Percentiles rank a stretch among this genome's conserved stretches.
phyloP scores from a whole-genome alignment of 345 rosid genomes.

The Corchorus capsularis region DNA sequence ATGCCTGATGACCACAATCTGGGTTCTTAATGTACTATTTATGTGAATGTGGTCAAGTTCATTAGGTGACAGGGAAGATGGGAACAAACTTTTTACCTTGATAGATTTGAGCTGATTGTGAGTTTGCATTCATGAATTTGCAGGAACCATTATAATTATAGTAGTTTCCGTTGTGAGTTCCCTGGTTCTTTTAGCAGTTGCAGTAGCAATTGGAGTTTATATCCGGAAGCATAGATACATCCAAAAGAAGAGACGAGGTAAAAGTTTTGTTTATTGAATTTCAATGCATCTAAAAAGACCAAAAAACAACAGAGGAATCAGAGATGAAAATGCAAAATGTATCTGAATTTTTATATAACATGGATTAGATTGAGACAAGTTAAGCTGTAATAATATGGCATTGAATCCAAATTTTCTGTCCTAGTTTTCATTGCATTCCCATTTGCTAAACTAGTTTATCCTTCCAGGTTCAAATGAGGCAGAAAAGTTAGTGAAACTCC shows the following conservation, averaged over 20 bases:
- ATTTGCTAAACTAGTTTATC: neutral
- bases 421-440: neutral
- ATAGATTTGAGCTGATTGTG: neutral
- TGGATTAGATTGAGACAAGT: neutral
- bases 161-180: constrained; percentile 73
- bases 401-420: neutral
- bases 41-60: no score
- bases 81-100: neutral
- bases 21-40: neutral
- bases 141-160: constrained; percentile 62
- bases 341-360: neutral
- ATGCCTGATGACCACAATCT: neutral
- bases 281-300: neutral
- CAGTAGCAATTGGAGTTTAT: constrained; percentile 51
- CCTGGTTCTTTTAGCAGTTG: constrained; percentile 62
- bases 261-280: neutral
- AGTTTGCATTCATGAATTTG: constrained; percentile 22
- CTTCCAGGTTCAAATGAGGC: constrained; percentile 70
- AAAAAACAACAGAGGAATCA: neutral
- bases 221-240: constrained; percentile 38
- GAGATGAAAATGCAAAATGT: neutral
- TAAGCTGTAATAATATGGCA: neutral
- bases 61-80: no score
- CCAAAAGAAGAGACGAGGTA: constrained; percentile 18
- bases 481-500: constrained; percentile 61